Percentiles rank a stretch among this genome's conserved stretches.
These are phyloP conservation scores for Xerocomus minutiporus DNA, from an alignment of 1,284 basidiomycete genomes.

Conservation along the genomic window DNA sequence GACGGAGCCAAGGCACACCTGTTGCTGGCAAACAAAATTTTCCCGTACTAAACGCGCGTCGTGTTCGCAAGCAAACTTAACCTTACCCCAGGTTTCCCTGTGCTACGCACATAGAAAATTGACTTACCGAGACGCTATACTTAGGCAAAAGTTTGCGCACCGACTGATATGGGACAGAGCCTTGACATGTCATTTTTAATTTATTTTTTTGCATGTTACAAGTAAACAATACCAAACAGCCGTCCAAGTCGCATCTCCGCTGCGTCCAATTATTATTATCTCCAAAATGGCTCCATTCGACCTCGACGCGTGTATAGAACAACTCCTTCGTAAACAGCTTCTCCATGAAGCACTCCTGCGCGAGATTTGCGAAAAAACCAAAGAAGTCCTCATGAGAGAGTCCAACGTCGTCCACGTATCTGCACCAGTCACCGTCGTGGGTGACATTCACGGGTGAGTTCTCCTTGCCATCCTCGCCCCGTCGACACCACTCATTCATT, in stretches of 20 bases:
- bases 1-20: conserved; percentile 32
- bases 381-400: conserved; percentile 98
- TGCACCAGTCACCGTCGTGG: conserved; percentile 98
- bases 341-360: conserved; percentile 88
- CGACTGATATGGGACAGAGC: background rate
- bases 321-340: conserved; percentile 86
- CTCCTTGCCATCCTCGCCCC: conserved; percentile 11
- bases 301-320: conserved; percentile 91
- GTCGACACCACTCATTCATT: conserved; percentile 20
- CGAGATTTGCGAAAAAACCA: conserved; percentile 98
- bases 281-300: conserved; percentile 82
- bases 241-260: conserved; percentile 11
- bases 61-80: conserved; percentile 27
- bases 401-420: conserved; percentile 98
- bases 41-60: conserved; percentile 27
- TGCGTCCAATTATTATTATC: conserved; percentile 1
- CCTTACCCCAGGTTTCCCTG: conserved; percentile 25
- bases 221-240: conserved; percentile 40
- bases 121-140: conserved; percentile 13
- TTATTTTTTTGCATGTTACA: conserved; percentile 13
- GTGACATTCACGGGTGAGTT: conserved; percentile 96
- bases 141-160: conserved; percentile 18
- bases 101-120: conserved; percentile 4
- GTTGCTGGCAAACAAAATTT: conserved; percentile 26
- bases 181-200: conserved; percentile 7